These are phyloP conservation scores for Gonium pectorale DNA, from an alignment of 139 green algal genomes.

Conservation along the genomic window DNA sequence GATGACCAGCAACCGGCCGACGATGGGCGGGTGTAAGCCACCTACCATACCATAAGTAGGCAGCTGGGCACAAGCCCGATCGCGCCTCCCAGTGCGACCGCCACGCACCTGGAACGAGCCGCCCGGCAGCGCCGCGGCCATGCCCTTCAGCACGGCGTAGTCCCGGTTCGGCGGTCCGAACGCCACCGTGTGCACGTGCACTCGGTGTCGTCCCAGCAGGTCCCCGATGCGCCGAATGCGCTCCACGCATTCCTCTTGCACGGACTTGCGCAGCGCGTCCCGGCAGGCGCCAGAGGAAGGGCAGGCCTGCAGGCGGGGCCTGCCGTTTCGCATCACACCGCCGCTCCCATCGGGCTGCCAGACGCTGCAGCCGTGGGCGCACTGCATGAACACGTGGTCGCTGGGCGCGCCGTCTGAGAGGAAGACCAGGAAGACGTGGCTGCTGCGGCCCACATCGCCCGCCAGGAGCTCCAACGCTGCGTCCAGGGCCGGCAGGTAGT, in stretches of 20 bases:
- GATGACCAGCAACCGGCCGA: too few species aligned
- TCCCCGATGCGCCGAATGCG: slow-evolving; percentile 39
- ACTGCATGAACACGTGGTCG: slow-evolving; percentile 38
- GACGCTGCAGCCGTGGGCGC: not conserved
- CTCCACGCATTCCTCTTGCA: slow-evolving; percentile 22
- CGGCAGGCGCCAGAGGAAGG: not conserved
- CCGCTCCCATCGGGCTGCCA: not conserved
- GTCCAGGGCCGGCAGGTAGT: slow-evolving; percentile 39
- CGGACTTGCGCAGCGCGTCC: not conserved
- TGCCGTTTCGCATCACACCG: too few species aligned
- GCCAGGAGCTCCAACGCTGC: not conserved
- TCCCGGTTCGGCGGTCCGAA: slow-evolving; percentile 49
- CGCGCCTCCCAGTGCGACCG: too few species aligned
- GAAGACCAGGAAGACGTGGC: slow-evolving; percentile 48
- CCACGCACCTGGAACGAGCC: slow-evolving; percentile 42
- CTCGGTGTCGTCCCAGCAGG: slow-evolving; percentile 49
- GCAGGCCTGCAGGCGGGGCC: not conserved
- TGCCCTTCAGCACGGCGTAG: slow-evolving; percentile 49
- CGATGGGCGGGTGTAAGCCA: too few species aligned
- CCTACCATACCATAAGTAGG: too few species aligned
- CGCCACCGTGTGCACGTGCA: slow-evolving; percentile 50
- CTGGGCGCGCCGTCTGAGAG: slow-evolving; percentile 57
- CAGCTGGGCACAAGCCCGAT: too few species aligned
- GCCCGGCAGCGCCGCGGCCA: slow-evolving; percentile 48
- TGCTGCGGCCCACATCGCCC: not conserved